Percentiles rank a stretch among this genome's conserved stretches.
These are phyloP conservation scores for Macrophomina pseudophaseolina DNA, from an alignment of 2,329 filamentous ascomycete species.

Conservation along the genomic window DNA sequence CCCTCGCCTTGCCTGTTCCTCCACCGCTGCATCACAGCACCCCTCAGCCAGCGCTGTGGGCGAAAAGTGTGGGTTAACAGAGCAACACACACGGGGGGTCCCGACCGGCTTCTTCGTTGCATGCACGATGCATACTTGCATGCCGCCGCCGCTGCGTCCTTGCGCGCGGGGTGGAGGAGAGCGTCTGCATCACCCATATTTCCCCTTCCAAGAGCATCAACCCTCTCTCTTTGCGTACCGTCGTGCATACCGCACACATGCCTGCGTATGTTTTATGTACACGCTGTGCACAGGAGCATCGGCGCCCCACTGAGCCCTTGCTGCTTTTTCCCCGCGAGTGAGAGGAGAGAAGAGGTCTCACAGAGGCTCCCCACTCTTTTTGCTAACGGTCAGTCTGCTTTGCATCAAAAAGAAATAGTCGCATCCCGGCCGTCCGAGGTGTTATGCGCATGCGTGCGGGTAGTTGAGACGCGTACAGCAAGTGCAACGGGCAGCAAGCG, in stretches of 20 bases:
- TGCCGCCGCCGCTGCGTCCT: not conserved
- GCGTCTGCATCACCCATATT: not conserved
- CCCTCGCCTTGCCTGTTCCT: not conserved
- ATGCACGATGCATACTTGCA: not conserved
- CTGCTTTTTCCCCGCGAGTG: too few species aligned
- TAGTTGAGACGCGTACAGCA: too few species aligned
- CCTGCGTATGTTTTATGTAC: not conserved
- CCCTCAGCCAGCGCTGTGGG: not conserved
- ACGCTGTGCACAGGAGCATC: too few species aligned
- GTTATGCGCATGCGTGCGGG: too few species aligned
- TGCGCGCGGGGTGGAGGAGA: not conserved
- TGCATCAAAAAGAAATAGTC: too few species aligned
- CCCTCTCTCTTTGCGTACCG: not conserved
- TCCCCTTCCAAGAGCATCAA: not conserved
- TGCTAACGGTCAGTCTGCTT: too few species aligned
- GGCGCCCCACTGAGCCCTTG: too few species aligned
- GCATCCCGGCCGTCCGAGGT: too few species aligned
- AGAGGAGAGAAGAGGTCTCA: too few species aligned
- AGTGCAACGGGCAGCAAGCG: too few species aligned
- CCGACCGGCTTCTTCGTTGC: not conserved
- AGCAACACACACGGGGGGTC: not conserved
- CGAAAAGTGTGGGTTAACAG: not conserved
- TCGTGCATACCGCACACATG: not conserved
- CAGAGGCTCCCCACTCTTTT: too few species aligned
- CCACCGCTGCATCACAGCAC: not conserved